Evolutionary conservation across 2,329 filamentous ascomycete genomes (phyloP), one percentile per base, ranked within the genome.

Genomic region (Venturia oleaginea): DNA sequence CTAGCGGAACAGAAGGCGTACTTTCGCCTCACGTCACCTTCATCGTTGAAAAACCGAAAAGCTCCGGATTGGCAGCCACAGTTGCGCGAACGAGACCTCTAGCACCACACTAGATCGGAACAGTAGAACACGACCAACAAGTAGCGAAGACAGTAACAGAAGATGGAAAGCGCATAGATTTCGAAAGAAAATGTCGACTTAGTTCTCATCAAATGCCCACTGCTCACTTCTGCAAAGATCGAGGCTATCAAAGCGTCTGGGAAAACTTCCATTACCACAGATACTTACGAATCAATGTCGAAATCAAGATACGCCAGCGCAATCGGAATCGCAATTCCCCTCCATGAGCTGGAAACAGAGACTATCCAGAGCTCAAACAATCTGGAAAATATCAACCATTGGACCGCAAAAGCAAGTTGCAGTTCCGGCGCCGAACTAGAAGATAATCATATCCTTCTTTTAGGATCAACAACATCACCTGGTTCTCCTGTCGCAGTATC

Each of bases 371-470:
- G 5, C 13, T 40, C 37, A 40, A 13, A 27, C 13, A 37, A 32
- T 32, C 54, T 59, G 3, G 54, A 37, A 32, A 15, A 19, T 19
- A 27, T 32, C 27, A 6, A 8, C 17, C 54, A 59, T 22, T 59
- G 54, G 54, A 59, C 17, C 54, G 54, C 54, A 19, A 59, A 59
- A 59, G 54, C 54, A 37, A 59, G 54, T 27, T 59, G 54, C 24
- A 59, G 54, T 27, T 59, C 54, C 27, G 54, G 54, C 13, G 54
- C 54, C 27, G 54, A 59, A 19, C 17, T 59, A 17, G 32, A 60
- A 34, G 57, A 42, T 15, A 40, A 43, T 24, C 57, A 60, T 40
- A 40, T 60, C 38, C 38, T 60, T 15, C n/a, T 60, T 19, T 17
- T 60, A 27, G 57, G 7, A 30, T 60, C 57, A 15, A 17, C 34